Base-by-base conservation (phyloP, 441 rosid genomes). In the Gossypium gossypioides region DNA sequence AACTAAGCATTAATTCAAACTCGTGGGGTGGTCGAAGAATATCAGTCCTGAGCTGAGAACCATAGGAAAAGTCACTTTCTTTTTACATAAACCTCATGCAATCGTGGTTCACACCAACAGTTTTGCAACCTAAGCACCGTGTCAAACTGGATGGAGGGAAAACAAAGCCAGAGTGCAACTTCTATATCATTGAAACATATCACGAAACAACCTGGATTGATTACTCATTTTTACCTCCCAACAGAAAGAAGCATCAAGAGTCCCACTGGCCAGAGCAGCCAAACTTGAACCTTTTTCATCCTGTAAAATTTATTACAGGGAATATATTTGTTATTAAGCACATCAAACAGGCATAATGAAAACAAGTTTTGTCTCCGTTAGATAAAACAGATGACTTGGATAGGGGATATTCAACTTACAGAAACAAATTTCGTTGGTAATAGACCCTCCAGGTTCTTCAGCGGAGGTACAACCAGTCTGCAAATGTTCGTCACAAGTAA, bases 371-470 rank as follows among this genome's bases (percentile, higher is more conserved):
- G 8, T 71, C 25, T 46, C 22, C 16, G 34, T 25, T 15, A 22
- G 13, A 3, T 73, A 8, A 27, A 22, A 57, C 24, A 42, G 50
- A 44, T 56, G 61, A 56, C 21, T 64, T 64, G 54, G 18, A 21
- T 44, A 1, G 9, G 51, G 42, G 37, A 44, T 46, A 22, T 15
- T 66, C 29, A 27, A 86, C 96, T 92, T 69, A 92, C 92, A 78
- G 87, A 69, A 55, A 7, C 46, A 57, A 81, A 81, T 80, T 79
- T 51, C n/a, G 82, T 81, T 74, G 91, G 72, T 52, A 84, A 1
- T 15, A 84, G 70, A 54, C 95, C 96, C 84, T 93, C 92, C 37
- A 93, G 84, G 75, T 90, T 93, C 86, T 81, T 90, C 79, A 77
- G 70, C 75, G 61, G 83, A 1, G 91, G 97, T 12, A 75, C 50